A percentile compares a stretch with the other conserved stretches of the same genome.
These are phyloP conservation scores for Boletus rufocinnamomeus DNA, from an alignment of 768 basidiomycete genomes.

Conservation along the genomic window DNA sequence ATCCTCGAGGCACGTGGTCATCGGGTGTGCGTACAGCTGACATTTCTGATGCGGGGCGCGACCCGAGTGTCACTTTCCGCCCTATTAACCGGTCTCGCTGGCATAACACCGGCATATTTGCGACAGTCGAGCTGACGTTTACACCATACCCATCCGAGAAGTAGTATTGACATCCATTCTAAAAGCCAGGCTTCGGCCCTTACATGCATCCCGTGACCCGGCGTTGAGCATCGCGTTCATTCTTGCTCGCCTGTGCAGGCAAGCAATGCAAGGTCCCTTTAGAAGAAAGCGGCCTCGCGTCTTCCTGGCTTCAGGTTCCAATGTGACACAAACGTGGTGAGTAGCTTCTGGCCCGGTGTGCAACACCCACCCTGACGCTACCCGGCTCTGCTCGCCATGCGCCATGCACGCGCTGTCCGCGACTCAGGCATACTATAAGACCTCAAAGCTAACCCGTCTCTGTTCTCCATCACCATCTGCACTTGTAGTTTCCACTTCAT, in stretches of 20 bases:
- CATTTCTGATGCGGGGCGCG: constrained; percentile 12
- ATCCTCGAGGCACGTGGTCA: constrained; percentile 21
- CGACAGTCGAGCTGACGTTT: constrained; percentile 7
- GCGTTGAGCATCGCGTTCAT: constrained; percentile 29
- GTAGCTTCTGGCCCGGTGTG: constrained; percentile 21
- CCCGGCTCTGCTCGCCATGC: constrained; percentile 32
- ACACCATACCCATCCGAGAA: constrained; percentile 2
- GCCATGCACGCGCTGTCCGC: constrained; percentile 30
- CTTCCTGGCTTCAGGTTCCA: constrained; percentile 30
- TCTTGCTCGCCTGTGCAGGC: constrained; percentile 32
- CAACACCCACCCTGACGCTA: constrained; percentile 25
- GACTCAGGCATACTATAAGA: constrained; percentile 27
- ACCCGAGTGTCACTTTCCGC: constrained; percentile 1
- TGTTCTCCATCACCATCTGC: constrained; percentile 18
- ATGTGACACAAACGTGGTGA: constrained; percentile 26
- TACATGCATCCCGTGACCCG: constrained; percentile 20
- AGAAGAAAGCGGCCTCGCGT: constrained; percentile 37
- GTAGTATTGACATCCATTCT: constrained; percentile 9
- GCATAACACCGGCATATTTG: constrained; percentile 3
- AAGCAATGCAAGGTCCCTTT: constrained; percentile 29
- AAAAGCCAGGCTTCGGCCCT: constrained; percentile 17
- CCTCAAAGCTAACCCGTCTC: constrained; percentile 8
- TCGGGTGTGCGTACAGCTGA: constrained; percentile 10
- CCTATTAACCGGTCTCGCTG: constrained; percentile 6
- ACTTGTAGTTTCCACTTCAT: constrained; percentile 20